Conservation (phyloP, 2,329 filamentous ascomycete genomes). For the Cytospora schulzeri region DNA sequence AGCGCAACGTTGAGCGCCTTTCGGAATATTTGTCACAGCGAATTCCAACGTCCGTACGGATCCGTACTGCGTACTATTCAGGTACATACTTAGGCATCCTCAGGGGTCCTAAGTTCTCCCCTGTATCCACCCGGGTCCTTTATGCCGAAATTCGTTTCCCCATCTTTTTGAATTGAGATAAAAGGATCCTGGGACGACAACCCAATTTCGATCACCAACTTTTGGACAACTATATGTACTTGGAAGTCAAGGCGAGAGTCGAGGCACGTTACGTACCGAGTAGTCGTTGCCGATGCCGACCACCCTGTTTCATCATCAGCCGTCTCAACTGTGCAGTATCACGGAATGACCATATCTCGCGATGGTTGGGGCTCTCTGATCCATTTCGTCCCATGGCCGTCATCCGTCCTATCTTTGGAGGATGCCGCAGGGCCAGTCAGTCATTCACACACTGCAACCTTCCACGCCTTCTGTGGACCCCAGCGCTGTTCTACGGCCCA, state of each 20-base stretch:
- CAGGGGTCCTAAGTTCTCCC: slow-evolving; percentile 20
- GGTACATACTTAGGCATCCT: too few relatives aligned
- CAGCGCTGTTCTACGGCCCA: neutral
- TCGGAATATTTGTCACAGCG: slow-evolving; percentile 20
- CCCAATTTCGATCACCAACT: neutral
- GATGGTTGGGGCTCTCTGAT: neutral
- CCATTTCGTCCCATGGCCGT: neutral
- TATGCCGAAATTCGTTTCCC: slow-evolving; percentile 25
- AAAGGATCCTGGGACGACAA: slow-evolving; percentile 15
- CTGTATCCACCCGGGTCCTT: slow-evolving; percentile 23
- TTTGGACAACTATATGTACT: neutral
- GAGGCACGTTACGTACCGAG: neutral
- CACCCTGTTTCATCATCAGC: neutral
- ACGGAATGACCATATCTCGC: neutral
- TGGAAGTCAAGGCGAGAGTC: neutral
- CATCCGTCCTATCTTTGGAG: slow-evolving; percentile 9
- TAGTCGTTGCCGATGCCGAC: neutral
- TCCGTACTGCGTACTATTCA: too few relatives aligned
- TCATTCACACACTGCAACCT: neutral
- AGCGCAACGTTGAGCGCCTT: slow-evolving; percentile 26
- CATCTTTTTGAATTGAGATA: slow-evolving; percentile 5
- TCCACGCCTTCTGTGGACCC: neutral
- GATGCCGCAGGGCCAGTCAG: slow-evolving; percentile 16
- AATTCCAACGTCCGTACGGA: neutral
- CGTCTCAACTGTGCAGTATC: neutral